Base-by-base conservation (phyloP, 75 land plant species). In the Adiantum capillusveneris region DNA sequence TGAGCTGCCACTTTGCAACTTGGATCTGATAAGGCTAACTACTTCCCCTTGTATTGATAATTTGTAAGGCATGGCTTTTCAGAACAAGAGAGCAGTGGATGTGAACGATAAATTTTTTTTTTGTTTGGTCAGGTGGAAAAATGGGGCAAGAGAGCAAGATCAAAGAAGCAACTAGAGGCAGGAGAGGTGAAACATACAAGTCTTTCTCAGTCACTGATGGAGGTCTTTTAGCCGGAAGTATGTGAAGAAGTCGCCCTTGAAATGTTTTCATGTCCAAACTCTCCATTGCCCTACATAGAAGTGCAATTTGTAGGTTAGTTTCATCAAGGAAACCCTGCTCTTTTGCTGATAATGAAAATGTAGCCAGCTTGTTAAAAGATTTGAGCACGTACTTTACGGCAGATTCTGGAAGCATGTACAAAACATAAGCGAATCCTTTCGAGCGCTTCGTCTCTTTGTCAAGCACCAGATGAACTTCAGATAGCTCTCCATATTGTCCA, bases 191-290 rank as follows among this genome's bases (percentile, higher is more conserved):
- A 46, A 46, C 77, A 50, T 72, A 82, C 82, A 53, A 56, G 56
- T 64, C 11, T 41, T 67, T 43, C 58, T 61, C 70, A 42, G 64
- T 50, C 44, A 73, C 45, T 19, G 73, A 31, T 1, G 63, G 71
- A 57, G 79, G 83, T 57, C 68, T 64, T 64, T 69, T 85, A 25
- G 98, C 87, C 49, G 95, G 85, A 72, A 89, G 70, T 25, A 94
- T 67, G 69, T 94, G 98, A 53, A 94, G 65, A 30, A 94, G 61
- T 63, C 98, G 66, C 6, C 98, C 98, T 75, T 94, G 98, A 59
- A 94, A 94, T 50, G 77, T 84, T 57, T 87, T 86, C 37, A 77
- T 79, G 64, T 94, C 96, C 36, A 90, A 58, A 49, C 77, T 79
- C 57, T 81, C 77, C 43, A 83, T 63, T 27, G 98, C 98, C 78